Conservation (phyloP, 2,329 filamentous ascomycete species). For the Botrytis sinoallii region DNA sequence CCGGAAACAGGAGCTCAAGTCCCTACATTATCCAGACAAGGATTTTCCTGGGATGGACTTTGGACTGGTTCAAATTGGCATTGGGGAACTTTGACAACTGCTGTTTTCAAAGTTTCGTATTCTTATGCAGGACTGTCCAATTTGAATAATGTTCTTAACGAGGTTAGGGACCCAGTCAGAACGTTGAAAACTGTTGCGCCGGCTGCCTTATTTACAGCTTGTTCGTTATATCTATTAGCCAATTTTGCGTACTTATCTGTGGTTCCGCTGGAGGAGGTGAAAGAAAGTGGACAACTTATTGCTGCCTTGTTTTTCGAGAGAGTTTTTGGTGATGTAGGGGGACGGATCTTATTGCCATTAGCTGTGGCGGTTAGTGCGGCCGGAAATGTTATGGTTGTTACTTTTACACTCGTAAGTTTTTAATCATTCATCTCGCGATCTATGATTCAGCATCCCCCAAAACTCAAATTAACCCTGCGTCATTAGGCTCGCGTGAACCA, state of each 20-base stretch:
- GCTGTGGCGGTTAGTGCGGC: slow-evolving; percentile 48
- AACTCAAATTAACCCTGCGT: slow-evolving; percentile 6
- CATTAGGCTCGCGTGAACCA: slow-evolving; percentile 47
- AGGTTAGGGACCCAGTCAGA: slow-evolving; percentile 54
- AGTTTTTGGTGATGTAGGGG: slow-evolving; percentile 45
- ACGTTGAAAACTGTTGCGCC: slow-evolving; percentile 57
- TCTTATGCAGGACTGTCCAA: slow-evolving; percentile 53
- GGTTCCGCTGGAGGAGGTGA: slow-evolving; percentile 54
- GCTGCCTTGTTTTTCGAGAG: slow-evolving; percentile 58
- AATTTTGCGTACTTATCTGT: slow-evolving; percentile 61
- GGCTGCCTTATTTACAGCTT: slow-evolving; percentile 50
- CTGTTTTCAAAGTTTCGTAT: slow-evolving; percentile 55
- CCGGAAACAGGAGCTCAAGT: slow-evolving; percentile 29
- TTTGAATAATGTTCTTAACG: slow-evolving; percentile 55
- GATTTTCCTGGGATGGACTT: slow-evolving; percentile 47
- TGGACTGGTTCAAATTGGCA: slow-evolving; percentile 68
- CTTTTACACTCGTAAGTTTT: slow-evolving; percentile 52
- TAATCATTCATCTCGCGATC: background rate
- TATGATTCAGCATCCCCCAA: no score
- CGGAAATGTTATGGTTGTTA: slow-evolving; percentile 49
- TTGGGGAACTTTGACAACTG: slow-evolving; percentile 59
- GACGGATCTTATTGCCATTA: slow-evolving; percentile 44
- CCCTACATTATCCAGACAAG: background rate
- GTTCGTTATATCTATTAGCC: slow-evolving; percentile 53
- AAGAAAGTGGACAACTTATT: slow-evolving; percentile 52